These are phyloP conservation scores for Rhodofomes roseus DNA, from an alignment of 1,284 basidiomycete genomes.

Conservation along the genomic window DNA sequence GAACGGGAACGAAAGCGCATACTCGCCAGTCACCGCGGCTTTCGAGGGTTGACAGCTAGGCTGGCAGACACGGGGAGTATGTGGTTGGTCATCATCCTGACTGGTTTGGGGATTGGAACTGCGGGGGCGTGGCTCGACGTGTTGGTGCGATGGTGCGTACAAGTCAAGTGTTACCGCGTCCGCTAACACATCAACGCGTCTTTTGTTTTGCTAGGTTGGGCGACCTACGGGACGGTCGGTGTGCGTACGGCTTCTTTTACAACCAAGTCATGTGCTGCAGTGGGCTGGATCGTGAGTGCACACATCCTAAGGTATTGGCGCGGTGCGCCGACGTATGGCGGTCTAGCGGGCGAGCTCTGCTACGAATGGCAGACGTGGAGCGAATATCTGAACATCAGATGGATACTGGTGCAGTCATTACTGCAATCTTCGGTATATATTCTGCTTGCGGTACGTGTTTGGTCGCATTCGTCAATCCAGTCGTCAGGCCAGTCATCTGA, in stretches of 20 bases:
- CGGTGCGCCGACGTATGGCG: not conserved
- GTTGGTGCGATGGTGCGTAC: constrained; percentile 64
- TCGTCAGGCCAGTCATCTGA: not conserved
- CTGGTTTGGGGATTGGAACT: constrained; percentile 66
- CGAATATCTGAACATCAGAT: constrained; percentile 47
- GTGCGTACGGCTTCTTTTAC: constrained; percentile 70
- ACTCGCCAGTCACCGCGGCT: constrained; percentile 48
- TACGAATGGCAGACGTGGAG: constrained; percentile 71
- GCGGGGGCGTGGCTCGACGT: constrained; percentile 74
- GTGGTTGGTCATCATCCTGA: constrained; percentile 66
- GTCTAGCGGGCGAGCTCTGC: constrained; percentile 74
- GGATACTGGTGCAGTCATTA: constrained; percentile 55
- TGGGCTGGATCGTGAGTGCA: constrained; percentile 67
- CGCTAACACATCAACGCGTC: not conserved
- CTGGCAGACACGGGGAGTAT: constrained; percentile 56
- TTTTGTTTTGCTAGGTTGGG: constrained; percentile 47
- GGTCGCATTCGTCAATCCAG: not conserved
- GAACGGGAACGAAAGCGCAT: constrained; percentile 56
- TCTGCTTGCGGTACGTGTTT: constrained; percentile 44
- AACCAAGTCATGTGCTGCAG: constrained; percentile 72
- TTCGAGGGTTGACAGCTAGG: constrained; percentile 50
- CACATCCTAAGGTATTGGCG: not conserved
- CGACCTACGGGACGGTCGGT: constrained; percentile 68
- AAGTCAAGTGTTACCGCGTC: not conserved
- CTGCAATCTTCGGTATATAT: constrained; percentile 65